Evolutionary conservation across 352 stramenopile species (phyloP).

Genomic region (Globisporangium emineosum): DNA sequence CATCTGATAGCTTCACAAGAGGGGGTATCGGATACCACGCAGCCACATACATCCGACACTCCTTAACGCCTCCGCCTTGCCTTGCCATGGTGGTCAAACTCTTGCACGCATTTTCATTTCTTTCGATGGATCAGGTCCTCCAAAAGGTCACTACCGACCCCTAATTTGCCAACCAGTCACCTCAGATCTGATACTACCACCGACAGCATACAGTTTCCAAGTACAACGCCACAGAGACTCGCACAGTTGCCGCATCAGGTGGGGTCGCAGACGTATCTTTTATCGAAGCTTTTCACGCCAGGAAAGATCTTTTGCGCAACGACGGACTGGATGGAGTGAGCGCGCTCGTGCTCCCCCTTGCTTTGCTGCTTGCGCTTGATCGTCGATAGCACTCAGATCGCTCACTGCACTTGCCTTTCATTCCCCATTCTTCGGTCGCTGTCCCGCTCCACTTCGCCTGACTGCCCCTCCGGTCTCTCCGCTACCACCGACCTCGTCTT

Average conservation of each 20-base stretch:
- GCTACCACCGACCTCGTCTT: background rate
- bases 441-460: background rate
- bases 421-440: slow-evolving; percentile 6
- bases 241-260: slow-evolving; percentile 6
- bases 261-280: slow-evolving; percentile 11
- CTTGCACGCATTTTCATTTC: no score
- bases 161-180: background rate
- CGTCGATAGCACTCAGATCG: background rate
- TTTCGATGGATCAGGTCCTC: slow-evolving; percentile 3
- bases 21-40: no score
- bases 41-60: no score
- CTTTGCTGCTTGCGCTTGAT: background rate
- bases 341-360: background rate
- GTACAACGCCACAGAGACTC: background rate
- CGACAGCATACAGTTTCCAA: background rate
- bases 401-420: background rate
- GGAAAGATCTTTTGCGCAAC: slow-evolving; percentile 14
- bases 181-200: slow-evolving; percentile 8
- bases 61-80: background rate
- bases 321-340: background rate
- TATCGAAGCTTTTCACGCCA: slow-evolving; percentile 19
- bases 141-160: slow-evolving; percentile 4
- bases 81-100: no score
- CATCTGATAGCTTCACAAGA: no score
- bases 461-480: background rate